These are phyloP conservation scores for Lentinula boryana DNA, from an alignment of 768 basidiomycete genomes.

Conservation along the genomic window DNA sequence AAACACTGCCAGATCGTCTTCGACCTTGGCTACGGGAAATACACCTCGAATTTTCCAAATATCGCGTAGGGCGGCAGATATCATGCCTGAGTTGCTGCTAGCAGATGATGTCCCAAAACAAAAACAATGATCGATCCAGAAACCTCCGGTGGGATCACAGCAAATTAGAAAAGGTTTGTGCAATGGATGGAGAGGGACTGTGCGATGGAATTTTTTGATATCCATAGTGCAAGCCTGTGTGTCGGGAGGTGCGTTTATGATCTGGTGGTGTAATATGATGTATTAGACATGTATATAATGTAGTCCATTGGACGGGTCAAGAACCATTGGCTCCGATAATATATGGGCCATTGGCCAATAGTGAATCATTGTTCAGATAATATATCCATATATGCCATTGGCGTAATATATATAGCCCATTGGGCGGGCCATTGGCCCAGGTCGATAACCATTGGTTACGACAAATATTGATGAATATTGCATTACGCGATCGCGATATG, in stretches of 20 bases:
- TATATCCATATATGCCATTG: too few species aligned
- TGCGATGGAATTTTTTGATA: conserved; percentile 29
- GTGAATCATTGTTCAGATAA: too few species aligned
- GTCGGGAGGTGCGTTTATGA: conserved; percentile 20
- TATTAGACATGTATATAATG: too few species aligned
- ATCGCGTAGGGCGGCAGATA: conserved; percentile 19
- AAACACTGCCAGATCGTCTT: conserved; percentile 18
- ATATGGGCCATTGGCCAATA: too few species aligned
- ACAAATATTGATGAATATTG: too few species aligned
- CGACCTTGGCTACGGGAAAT: conserved; percentile 15
- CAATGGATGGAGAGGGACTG: conserved; percentile 21
- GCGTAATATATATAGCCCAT: too few species aligned
- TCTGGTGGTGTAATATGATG: conserved; percentile 4
- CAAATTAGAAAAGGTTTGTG: conserved; percentile 29
- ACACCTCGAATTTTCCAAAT: conserved; percentile 18
- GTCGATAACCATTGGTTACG: too few species aligned
- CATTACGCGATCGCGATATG: background rate
- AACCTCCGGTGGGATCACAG: conserved; percentile 11
- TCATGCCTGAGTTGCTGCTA: conserved; percentile 25
- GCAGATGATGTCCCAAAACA: conserved; percentile 23
- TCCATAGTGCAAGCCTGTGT: conserved; percentile 22
- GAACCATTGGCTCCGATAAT: too few species aligned
- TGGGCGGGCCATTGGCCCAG: too few species aligned
- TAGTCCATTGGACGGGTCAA: background rate
- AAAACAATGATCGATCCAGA: conserved; percentile 25